Evolutionary conservation across 257 asterid genomes (phyloP).

Genomic region (Handroanthus guayacan): DNA sequence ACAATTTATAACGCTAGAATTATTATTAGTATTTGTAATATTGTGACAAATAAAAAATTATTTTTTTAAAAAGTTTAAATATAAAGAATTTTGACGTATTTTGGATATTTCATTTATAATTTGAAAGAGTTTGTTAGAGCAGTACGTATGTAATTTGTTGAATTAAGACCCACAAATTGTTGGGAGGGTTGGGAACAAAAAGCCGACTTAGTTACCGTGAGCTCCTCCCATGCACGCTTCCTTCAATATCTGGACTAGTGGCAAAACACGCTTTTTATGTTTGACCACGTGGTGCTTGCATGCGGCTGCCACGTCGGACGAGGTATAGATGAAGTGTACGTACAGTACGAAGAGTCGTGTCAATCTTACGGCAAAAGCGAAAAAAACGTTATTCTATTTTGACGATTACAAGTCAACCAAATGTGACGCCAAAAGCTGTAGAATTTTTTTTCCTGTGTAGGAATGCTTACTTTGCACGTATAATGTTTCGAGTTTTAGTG

Average conservation of each 20-base stretch:
- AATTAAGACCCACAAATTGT: neutral
- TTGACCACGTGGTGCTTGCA: neutral
- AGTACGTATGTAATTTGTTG: neutral
- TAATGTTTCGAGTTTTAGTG: neutral
- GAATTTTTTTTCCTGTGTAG: neutral
- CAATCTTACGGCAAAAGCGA: neutral
- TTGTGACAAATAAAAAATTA: too few relatives aligned
- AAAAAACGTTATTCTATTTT: neutral
- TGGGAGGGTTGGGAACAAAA: neutral
- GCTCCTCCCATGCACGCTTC: neutral
- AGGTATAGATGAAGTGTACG: neutral
- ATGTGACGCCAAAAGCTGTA: neutral
- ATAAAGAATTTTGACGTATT: too few relatives aligned
- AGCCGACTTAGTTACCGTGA: neutral
- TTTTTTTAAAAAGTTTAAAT: too few relatives aligned
- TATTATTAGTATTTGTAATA: too few relatives aligned
- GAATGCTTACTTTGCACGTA: neutral
- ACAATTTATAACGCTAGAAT: too few relatives aligned
- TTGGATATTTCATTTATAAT: too few relatives aligned
- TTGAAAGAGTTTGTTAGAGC: neutral
- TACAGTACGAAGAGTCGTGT: neutral
- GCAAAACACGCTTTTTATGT: too few relatives aligned
- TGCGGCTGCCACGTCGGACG: neutral
- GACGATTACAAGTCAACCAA: neutral
- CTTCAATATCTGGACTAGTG: too few relatives aligned